Percentiles rank a stretch among this genome's conserved stretches.
These are phyloP conservation scores for Entomortierella beljakovae DNA, from an alignment of 192 early-diverging fungal species.

Conservation along the genomic window DNA sequence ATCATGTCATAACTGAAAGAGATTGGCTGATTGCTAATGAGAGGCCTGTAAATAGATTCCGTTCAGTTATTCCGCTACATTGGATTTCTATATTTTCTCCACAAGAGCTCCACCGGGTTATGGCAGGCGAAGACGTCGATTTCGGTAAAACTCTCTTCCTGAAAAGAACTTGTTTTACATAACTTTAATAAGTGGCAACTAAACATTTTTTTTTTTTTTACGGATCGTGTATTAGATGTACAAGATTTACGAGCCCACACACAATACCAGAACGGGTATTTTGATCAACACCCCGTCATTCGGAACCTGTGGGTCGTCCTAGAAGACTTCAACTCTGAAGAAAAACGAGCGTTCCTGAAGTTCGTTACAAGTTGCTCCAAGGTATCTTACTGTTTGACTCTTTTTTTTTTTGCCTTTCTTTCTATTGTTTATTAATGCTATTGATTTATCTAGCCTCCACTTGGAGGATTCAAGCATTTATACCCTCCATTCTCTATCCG, in stretches of 20 bases:
- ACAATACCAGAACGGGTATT: conserved; percentile 75
- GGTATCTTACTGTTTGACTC: conserved; percentile 50
- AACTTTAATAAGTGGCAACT: too few relatives aligned
- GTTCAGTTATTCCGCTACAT: conserved; percentile 74
- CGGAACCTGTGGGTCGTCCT: conserved; percentile 76
- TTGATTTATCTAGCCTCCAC: conserved; percentile 59
- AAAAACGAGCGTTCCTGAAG: conserved; percentile 74
- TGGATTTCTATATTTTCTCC: conserved; percentile 93
- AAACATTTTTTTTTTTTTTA: not conserved
- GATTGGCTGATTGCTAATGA: not conserved
- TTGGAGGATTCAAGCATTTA: conserved; percentile 71
- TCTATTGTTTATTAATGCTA: not conserved
- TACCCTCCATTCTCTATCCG: conserved; percentile 70
- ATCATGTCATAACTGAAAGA: not conserved
- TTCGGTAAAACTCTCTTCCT: conserved; percentile 58
- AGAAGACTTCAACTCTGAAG: conserved; percentile 65
- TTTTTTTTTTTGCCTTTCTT: too few relatives aligned
- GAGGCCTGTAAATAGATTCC: conserved; percentile 36
- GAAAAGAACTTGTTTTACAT: not conserved
- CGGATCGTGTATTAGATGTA: conserved; percentile 60
- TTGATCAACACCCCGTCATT: conserved; percentile 79
- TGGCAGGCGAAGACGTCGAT: conserved; percentile 71
- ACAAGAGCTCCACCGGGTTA: conserved; percentile 82
- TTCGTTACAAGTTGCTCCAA: conserved; percentile 84
- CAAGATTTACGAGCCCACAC: conserved; percentile 71